Conservation (phyloP, 225 moss, liverwort and hornwort species). For the Polytrichum commune region DNA sequence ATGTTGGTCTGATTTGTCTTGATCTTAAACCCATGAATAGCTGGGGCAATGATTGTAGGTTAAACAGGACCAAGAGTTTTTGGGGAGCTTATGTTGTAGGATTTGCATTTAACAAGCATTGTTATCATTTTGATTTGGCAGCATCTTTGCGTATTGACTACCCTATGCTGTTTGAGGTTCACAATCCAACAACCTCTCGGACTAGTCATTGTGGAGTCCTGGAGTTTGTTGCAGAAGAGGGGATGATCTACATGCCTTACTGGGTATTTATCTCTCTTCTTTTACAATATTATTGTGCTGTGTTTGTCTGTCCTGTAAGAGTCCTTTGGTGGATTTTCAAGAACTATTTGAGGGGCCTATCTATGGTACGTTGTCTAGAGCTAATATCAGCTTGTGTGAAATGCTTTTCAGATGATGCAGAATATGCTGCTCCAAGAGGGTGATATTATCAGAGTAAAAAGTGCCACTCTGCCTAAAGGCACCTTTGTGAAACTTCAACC, state of each 20-base stretch:
- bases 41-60: too few relatives aligned
- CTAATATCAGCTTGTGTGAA: not conserved
- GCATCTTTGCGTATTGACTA: constrained; percentile 97
- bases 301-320: not conserved
- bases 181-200: constrained; percentile 79
- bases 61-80: too few relatives aligned
- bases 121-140: constrained; percentile 29
- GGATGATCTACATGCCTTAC: constrained; percentile 99
- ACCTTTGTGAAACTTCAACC: constrained; percentile 99
- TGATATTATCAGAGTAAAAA: constrained; percentile 93
- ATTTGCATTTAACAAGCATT: not conserved
- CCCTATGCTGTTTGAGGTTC: constrained; percentile 98
- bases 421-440: constrained; percentile 98
- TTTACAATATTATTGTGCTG: not conserved
- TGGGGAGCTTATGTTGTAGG: too few relatives aligned
- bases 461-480: constrained; percentile 95
- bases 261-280: constrained; percentile 53
- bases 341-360: not conserved
- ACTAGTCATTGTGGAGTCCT: constrained; percentile 97
- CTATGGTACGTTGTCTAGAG: not conserved
- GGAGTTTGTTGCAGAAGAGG: constrained; percentile 99
- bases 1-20: too few relatives aligned
- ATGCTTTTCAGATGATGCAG: constrained; percentile 90
- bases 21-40: too few relatives aligned
- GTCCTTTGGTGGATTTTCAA: not conserved